phyloP scores from a whole-genome alignment of 257 asterid species.

The Linderniella brevidens region DNA sequence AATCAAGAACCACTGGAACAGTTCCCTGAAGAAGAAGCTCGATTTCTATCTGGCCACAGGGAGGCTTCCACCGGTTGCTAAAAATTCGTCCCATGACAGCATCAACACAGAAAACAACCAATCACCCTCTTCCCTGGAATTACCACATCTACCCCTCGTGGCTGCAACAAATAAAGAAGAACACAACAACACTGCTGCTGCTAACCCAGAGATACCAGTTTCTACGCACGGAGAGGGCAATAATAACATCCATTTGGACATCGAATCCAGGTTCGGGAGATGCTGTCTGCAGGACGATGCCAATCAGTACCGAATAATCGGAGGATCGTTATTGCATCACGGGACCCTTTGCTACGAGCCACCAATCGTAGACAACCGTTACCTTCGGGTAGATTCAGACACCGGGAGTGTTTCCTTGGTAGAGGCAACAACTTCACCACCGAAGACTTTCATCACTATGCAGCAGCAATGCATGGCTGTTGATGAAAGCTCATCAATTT shows the following conservation, averaged over 20 bases:
- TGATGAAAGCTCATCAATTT: constrained; percentile 19
- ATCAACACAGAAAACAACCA: constrained; percentile 18
- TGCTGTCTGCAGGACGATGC: constrained; percentile 11
- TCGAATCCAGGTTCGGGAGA: constrained; percentile 18
- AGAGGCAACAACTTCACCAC: constrained; percentile 27
- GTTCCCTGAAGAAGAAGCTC: constrained; percentile 87
- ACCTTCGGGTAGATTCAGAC: constrained; percentile 18
- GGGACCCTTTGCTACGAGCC: constrained; percentile 69
- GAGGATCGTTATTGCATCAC: constrained; percentile 19
- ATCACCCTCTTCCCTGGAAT: constrained; percentile 20
- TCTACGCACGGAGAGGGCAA: constrained; percentile 13
- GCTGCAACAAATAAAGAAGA: no score
- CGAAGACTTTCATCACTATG: constrained; percentile 27
- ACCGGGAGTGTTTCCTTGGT: constrained; percentile 20
- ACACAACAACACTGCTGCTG: no score
- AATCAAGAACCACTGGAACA: constrained; percentile 98
- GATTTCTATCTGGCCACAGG: constrained; percentile 86
- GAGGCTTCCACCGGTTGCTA: constrained; percentile 62
- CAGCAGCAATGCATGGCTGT: constrained; percentile 65
- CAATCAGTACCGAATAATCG: constrained; percentile 22
- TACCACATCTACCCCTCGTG: constrained; percentile 4
- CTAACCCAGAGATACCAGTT: no score
- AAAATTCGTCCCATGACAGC: constrained; percentile 26
- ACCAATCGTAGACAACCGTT: constrained; percentile 27
- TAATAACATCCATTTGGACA: constrained; percentile 14